Percentiles rank a stretch among this genome's conserved stretches.
phyloP scores from a whole-genome alignment of 768 basidiomycete genomes.

The Phylloporus sp. region DNA sequence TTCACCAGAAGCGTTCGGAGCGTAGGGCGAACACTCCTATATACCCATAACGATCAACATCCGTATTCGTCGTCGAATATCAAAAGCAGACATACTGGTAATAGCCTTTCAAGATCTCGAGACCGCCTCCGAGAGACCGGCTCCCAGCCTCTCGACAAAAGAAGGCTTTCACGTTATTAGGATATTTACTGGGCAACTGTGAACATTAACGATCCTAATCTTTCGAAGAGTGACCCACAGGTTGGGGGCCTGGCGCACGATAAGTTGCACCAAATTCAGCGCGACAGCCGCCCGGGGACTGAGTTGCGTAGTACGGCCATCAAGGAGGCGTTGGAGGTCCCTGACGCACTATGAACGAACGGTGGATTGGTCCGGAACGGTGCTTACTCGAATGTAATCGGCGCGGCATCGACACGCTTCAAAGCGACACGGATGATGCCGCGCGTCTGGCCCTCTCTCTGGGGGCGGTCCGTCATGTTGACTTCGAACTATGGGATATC shows the following conservation, averaged over 20 bases:
- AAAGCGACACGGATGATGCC: slow-evolving; percentile 32
- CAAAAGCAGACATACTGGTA: slow-evolving; percentile 40
- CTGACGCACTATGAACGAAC: slow-evolving; percentile 9
- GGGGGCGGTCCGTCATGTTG: slow-evolving; percentile 26
- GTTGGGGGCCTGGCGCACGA: slow-evolving; percentile 45
- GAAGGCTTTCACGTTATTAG: slow-evolving; percentile 44
- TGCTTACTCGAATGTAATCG: slow-evolving; percentile 35
- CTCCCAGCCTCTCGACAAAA: slow-evolving; percentile 35
- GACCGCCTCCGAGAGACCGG: slow-evolving; percentile 23
- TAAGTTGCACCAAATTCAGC: slow-evolving; percentile 44
- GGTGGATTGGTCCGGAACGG: neutral
- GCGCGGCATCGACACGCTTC: slow-evolving; percentile 35
- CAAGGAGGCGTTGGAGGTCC: slow-evolving; percentile 23
- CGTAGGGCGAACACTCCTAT: slow-evolving; percentile 45
- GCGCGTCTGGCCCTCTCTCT: slow-evolving; percentile 14
- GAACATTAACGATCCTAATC: neutral
- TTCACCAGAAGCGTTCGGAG: slow-evolving; percentile 38
- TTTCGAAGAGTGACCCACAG: slow-evolving; percentile 30
- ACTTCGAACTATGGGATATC: slow-evolving; percentile 32
- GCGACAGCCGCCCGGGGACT: slow-evolving; percentile 32
- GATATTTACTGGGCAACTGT: slow-evolving; percentile 32
- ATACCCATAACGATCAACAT: neutral
- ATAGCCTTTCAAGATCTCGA: slow-evolving; percentile 46
- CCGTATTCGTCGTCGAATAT: neutral
- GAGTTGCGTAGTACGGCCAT: slow-evolving; percentile 21